Evolutionary conservation across 2,329 filamentous ascomycete species (phyloP).

Genomic region (Diaporthe sp.): DNA sequence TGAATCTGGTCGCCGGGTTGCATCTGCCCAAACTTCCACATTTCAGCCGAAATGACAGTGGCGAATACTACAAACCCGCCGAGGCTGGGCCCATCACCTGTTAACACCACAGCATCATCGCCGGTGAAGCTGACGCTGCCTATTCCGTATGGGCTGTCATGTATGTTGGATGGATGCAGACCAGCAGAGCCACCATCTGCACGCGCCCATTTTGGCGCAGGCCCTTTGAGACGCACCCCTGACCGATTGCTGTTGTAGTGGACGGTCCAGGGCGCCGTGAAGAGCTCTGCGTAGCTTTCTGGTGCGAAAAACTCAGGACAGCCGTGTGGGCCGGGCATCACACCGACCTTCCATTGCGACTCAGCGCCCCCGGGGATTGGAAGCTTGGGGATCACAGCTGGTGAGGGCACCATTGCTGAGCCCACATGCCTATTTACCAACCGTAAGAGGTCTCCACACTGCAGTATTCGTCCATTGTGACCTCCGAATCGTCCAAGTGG

Average conservation of each 20-base stretch:
- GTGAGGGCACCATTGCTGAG: background rate
- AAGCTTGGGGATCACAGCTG: background rate
- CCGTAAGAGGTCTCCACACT: background rate
- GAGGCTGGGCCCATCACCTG: background rate
- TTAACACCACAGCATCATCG: background rate
- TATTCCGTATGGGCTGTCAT: background rate
- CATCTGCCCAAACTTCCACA: background rate
- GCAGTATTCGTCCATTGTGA: background rate
- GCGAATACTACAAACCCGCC: background rate
- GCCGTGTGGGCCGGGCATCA: background rate
- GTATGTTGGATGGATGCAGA: background rate
- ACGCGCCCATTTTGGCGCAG: background rate
- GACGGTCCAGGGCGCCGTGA: background rate
- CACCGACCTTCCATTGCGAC: background rate
- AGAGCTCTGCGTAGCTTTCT: background rate
- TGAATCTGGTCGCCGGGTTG: background rate
- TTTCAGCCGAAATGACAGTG: background rate
- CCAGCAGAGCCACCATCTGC: background rate
- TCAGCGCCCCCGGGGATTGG: background rate
- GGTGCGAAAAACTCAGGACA: background rate
- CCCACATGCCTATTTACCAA: background rate
- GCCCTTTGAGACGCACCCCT: background rate
- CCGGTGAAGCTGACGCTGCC: background rate
- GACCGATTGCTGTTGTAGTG: background rate
- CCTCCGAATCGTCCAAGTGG: background rate